Conservation (phyloP, 371 early-diverging fungal species). For the Mucor mucedo region DNA sequence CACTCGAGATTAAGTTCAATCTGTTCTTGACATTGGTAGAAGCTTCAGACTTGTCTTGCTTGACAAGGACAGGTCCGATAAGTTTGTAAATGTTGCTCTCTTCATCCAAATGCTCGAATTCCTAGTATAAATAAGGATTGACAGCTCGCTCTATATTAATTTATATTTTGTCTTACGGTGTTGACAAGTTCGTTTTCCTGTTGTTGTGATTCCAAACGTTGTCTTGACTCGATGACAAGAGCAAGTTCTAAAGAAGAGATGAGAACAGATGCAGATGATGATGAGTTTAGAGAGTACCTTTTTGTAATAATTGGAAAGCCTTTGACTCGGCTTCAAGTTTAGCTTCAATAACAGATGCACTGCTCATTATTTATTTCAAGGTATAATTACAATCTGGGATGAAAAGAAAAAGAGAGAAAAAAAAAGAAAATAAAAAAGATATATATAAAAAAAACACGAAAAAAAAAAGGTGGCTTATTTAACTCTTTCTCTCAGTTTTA, state of each 20-base stretch:
- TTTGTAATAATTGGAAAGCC: conserved; percentile 67
- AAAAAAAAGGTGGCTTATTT: conserved; percentile 1
- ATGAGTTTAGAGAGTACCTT: conserved; percentile 41
- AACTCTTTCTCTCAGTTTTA: conserved; percentile 26
- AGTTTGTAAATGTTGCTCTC: conserved; percentile 91
- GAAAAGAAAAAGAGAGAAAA: conserved; percentile 2
- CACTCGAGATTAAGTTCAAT: conserved; percentile 85
- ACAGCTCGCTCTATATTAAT: neutral
- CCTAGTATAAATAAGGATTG: conserved; percentile 53
- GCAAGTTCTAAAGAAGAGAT: conserved; percentile 65
- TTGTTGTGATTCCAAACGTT: conserved; percentile 92
- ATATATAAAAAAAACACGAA: neutral
- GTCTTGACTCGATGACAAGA: conserved; percentile 76
- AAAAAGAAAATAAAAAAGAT: neutral
- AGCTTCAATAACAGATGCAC: conserved; percentile 46
- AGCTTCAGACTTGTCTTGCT: conserved; percentile 91
- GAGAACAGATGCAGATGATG: neutral
- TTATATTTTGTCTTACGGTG: conserved; percentile 52
- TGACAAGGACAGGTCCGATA: conserved; percentile 94
- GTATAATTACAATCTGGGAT: too few relatives aligned
- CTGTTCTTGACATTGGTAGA: conserved; percentile 90
- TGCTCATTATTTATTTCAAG: conserved; percentile 23
- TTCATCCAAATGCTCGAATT: conserved; percentile 82
- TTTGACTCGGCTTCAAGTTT: conserved; percentile 71
- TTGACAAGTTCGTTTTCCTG: conserved; percentile 94